phyloP scores from a whole-genome alignment of 1,284 basidiomycete species.

The Calocybe gambosa region DNA sequence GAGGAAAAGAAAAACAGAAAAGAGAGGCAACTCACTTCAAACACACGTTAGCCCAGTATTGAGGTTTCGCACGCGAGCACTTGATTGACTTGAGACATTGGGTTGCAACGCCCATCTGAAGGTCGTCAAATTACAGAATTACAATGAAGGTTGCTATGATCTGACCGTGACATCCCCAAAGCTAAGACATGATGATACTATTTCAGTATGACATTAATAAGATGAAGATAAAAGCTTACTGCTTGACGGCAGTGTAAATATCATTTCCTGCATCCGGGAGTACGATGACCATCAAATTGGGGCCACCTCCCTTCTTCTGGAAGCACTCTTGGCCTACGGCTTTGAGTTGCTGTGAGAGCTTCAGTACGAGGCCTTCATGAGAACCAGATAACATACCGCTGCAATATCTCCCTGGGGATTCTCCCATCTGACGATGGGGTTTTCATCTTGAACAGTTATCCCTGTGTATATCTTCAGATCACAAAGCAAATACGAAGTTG shows the following conservation, averaged over 20 bases:
- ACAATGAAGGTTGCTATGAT: not conserved
- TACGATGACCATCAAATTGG: constrained; percentile 55
- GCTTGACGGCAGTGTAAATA: constrained; percentile 62
- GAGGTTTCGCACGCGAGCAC: constrained; percentile 52
- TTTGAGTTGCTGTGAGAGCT: constrained; percentile 36
- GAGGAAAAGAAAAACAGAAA: not conserved
- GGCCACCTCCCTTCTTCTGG: constrained; percentile 29
- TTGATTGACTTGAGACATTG: constrained; percentile 63
- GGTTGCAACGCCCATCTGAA: constrained; percentile 60
- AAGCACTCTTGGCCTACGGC: constrained; percentile 39
- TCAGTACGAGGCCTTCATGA: not conserved
- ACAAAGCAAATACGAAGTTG: not conserved
- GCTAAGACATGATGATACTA: too few species aligned
- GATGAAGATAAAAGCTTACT: constrained; percentile 41
- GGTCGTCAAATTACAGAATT: constrained; percentile 24
- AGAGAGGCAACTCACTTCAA: constrained; percentile 49
- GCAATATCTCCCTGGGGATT: constrained; percentile 25
- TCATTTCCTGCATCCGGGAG: constrained; percentile 64
- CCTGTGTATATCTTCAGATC: constrained; percentile 18
- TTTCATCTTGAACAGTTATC: constrained; percentile 20
- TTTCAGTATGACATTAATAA: too few species aligned
- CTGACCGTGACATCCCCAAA: constrained; percentile 60
- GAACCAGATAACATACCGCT: constrained; percentile 27
- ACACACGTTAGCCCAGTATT: constrained; percentile 72
- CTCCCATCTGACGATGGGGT: constrained; percentile 25